phyloP scores from a whole-genome alignment of 306 rosid species.

The Inga oerstediana region DNA sequence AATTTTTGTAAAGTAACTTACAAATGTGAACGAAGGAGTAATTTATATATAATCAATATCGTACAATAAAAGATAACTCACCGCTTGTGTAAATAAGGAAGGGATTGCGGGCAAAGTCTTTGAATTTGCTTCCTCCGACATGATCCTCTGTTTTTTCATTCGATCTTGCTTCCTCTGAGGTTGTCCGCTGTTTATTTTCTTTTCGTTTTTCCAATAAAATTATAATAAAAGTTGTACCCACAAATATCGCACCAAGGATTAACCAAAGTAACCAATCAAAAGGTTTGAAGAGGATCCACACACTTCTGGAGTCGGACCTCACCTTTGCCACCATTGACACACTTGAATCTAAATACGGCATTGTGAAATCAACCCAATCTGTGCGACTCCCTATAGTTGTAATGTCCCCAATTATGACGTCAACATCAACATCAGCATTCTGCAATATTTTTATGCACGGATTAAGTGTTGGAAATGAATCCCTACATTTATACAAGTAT shows the following conservation, averaged over 20 bases:
- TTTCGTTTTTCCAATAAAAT: background rate
- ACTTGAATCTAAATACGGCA: background rate
- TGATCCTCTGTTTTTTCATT: too few relatives aligned
- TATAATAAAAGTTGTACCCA: background rate
- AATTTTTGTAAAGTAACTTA: fast-evolving
- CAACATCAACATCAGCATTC: background rate
- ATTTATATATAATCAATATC: too few relatives aligned
- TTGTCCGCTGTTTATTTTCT: fast-evolving
- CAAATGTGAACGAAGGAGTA: too few relatives aligned
- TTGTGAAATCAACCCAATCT: background rate
- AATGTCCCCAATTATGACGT: background rate
- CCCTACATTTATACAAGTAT: too few relatives aligned
- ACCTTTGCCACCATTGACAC: background rate
- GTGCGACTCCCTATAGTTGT: background rate
- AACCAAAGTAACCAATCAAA: background rate
- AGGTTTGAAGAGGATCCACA: background rate
- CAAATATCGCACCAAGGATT: background rate
- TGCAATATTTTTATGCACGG: background rate
- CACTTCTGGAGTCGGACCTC: background rate
- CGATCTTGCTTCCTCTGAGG: too few relatives aligned
- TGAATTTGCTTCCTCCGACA: background rate
- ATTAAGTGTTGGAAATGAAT: too few relatives aligned
- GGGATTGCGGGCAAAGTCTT: background rate
- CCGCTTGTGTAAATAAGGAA: background rate
- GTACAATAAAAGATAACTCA: background rate